Base-by-base conservation (phyloP, 202 grass and related monocot species). In the Zizania palustris region DNA sequence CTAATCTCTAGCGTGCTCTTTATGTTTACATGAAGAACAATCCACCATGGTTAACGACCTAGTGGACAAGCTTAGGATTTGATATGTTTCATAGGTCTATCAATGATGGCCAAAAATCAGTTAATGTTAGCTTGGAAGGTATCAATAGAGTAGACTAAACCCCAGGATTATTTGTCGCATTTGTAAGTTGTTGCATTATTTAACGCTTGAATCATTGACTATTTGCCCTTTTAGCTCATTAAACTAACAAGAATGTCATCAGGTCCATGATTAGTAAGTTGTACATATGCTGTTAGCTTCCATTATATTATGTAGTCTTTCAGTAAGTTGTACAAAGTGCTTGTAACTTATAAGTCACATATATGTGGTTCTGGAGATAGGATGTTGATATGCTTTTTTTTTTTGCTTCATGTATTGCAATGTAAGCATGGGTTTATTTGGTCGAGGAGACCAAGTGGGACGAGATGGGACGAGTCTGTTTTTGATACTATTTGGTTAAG, bases 351-450 rank as follows among this genome's bases (percentile, higher is more conserved):
- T 11, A 62, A 41, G 11, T 58, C 60, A 49, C 21, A 39, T 74
- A 19, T 77, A 39, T 58, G 37, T 43, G 48, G 76, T 63, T 67
- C 21, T 63, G 45, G 28, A 87, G 69, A 80, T 59, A 87, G 46
- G 63, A 44, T 63, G 55, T 69, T 35, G 69, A 69, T 74, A 64
- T 73, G 54, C 55, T 41, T 54, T 55, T 40, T 73, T 74, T 54
- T 55, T 40, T 73, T 74, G 54, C 63, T 79, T 57, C 80, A 83
- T 87, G 74, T 74, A 83, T 79, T 83, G 36, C 48, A 87, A 73
- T 87, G 54, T 69, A 87, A 79, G 80, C 65, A n/a, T n/a, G n/a
- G n/a, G n/a, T n/a, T n/a, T n/a, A n/a, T n/a, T n/a, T n/a, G n/a
- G n/a, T n/a, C n/a, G n/a, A n/a, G n/a, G n/a, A n/a, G n/a, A n/a